These are phyloP conservation scores for Geosiphon pyriformis DNA, from an alignment of 192 early-diverging fungal genomes.

Conservation along the genomic window DNA sequence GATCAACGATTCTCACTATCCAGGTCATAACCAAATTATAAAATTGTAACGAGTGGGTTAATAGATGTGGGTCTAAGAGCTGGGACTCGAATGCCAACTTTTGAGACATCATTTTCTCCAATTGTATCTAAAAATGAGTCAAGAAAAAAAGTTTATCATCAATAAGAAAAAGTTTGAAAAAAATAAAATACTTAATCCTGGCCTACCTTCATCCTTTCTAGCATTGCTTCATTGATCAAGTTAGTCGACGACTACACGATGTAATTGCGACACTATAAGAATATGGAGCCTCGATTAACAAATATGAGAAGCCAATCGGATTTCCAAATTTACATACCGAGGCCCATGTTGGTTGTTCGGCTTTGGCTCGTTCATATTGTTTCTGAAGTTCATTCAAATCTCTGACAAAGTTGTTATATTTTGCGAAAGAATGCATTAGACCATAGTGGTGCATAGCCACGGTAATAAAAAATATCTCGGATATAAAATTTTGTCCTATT, in stretches of 20 bases:
- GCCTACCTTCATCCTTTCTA: neutral
- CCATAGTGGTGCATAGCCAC: constrained; percentile 77
- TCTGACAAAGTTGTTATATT: constrained; percentile 63
- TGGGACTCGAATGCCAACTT: constrained; percentile 71
- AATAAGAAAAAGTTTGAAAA: neutral
- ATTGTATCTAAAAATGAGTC: constrained; percentile 42
- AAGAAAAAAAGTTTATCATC: neutral
- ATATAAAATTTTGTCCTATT: constrained; percentile 70
- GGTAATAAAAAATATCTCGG: constrained; percentile 83
- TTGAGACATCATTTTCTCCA: constrained; percentile 62
- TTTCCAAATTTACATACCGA: constrained; percentile 7
- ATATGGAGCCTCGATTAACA: neutral
- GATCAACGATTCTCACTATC: constrained; percentile 72
- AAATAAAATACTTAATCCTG: neutral
- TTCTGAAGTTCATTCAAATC: constrained; percentile 63
- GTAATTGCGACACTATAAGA: neutral
- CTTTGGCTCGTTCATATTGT: constrained; percentile 59
- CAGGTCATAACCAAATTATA: constrained; percentile 89
- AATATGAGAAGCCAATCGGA: neutral
- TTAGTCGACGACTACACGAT: neutral
- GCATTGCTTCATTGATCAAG: neutral
- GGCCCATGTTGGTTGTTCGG: constrained; percentile 41
- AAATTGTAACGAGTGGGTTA: constrained; percentile 67
- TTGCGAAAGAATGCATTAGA: constrained; percentile 61
- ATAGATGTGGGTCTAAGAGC: constrained; percentile 64